Base-by-base conservation (phyloP, 331 rosid genomes). In the Dryas integrifolia region DNA sequence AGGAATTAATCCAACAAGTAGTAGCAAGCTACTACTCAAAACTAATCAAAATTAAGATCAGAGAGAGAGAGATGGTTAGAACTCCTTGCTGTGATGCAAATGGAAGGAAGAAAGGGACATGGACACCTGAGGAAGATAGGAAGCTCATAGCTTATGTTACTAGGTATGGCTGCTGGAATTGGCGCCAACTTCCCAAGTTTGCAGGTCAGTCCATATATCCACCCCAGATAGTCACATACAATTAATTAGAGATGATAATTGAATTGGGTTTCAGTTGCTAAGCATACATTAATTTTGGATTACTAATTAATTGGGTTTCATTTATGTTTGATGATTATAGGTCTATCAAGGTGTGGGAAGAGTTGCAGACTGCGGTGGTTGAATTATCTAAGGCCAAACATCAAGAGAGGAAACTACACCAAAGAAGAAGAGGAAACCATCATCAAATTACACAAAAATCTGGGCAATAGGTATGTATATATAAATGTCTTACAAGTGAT, bases 111-210 rank as follows among this genome's bases (percentile, higher is more conserved):
- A 92, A 89, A 60, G 97, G 97, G 0, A 81, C 90, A 11, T 92
- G 97, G 96, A 86, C 94, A 15, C 81, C 85, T 0, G 96, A 92
- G 35, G 97, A 92, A 81, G 97, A 92, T 55, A 72, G 67, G 41
- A 86, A 76, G 82, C 84, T 92, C 65, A 75, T 80, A 64, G 90
- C 92, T 76, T 89, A 92, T 84, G 89, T 92, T 4, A 85, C 90
- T 15, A 78, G 86, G 39, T 92, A 89, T 74, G 97, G 97, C n/a
- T 73, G 74, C 69, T 89, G 96, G 97, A 92, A 92, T 76, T 92
- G 96, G 96, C 96, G 97, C 15, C 94, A 85, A 76, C 88, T 89
- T 3, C 97, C 97, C 48, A 85, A 56, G 70, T 92, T 83, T 83
- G 96, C 97, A 47, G 97, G 97, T 88, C 69, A 62, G 55, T 7